Percentiles rank a stretch among this genome's conserved stretches.
Evolutionary conservation across 2,329 filamentous ascomycete species (phyloP).

Genomic region (Exophiala sp.): DNA sequence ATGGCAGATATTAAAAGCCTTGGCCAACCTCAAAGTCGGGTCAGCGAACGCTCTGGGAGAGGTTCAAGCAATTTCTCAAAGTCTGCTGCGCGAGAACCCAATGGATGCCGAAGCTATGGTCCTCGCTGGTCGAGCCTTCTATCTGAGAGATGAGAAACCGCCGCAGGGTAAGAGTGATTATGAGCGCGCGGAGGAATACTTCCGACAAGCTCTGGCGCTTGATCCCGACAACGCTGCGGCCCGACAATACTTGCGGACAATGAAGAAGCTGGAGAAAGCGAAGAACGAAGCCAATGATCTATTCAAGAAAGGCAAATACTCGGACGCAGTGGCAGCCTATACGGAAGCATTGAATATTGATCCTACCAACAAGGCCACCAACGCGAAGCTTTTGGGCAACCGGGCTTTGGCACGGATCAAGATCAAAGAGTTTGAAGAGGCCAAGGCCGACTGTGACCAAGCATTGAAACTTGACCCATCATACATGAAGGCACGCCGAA

Average conservation of each 20-base stretch:
- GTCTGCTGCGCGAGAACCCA: constrained; percentile 73
- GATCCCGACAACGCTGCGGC: constrained; percentile 89
- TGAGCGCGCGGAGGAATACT: constrained; percentile 86
- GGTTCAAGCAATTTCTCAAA: constrained; percentile 88
- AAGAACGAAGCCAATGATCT: constrained; percentile 89
- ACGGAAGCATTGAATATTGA: constrained; percentile 77
- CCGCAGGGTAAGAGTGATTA: constrained; percentile 27
- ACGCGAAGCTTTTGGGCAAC: constrained; percentile 92
- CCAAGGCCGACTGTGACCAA: constrained; percentile 77
- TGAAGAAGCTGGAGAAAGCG: constrained; percentile 86
- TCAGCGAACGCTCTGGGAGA: constrained; percentile 83
- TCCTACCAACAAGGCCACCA: constrained; percentile 80
- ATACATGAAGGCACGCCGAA: constrained; percentile 88
- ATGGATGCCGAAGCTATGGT: constrained; percentile 92
- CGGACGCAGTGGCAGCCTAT: constrained; percentile 78
- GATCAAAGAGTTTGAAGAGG: constrained; percentile 75
- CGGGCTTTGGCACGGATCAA: constrained; percentile 72
- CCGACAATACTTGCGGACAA: constrained; percentile 78
- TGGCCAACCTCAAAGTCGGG: constrained; percentile 89
- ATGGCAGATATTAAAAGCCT: constrained; percentile 87
- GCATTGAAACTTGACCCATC: constrained; percentile 75
- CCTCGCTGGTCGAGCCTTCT: constrained; percentile 77
- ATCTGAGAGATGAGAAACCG: constrained; percentile 79
- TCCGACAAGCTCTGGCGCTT: constrained; percentile 79
- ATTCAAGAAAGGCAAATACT: constrained; percentile 79